Conservation (phyloP, 2,329 filamentous ascomycete genomes). For the Periconia sp. region DNA sequence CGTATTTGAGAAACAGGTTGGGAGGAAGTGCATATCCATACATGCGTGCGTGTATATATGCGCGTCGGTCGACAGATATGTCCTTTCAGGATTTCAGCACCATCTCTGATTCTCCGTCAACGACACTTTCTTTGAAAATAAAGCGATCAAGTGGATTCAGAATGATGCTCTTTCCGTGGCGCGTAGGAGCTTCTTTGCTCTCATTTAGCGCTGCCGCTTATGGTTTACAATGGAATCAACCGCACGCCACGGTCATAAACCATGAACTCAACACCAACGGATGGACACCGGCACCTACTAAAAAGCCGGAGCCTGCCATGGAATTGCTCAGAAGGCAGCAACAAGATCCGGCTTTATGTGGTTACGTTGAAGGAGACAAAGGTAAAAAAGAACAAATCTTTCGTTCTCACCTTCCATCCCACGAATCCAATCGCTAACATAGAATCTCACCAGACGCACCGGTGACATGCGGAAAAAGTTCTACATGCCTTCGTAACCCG, state of each 20-base stretch:
- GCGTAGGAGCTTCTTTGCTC: conserved; percentile 1
- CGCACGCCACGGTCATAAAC: conserved; percentile 7
- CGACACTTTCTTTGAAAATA: too few species aligned
- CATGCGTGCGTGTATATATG: too few species aligned
- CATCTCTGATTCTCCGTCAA: too few species aligned
- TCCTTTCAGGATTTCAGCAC: too few species aligned
- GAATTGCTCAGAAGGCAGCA: conserved; percentile 9
- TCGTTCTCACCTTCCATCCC: background rate
- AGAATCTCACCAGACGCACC: conserved; percentile 2
- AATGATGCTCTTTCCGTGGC: too few species aligned
- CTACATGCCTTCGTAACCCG: conserved; percentile 11
- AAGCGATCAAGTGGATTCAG: too few species aligned
- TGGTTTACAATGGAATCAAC: conserved; percentile 1
- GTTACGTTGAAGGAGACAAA: conserved; percentile 11
- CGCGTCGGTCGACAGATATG: too few species aligned
- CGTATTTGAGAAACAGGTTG: too few species aligned
- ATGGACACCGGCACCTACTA: conserved; percentile 15
- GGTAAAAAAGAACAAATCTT: conserved; percentile 7
- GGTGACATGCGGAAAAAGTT: conserved; percentile 6
- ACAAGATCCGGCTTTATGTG: conserved; percentile 11
- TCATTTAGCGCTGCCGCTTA: background rate
- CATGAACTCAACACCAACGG: conserved; percentile 5
- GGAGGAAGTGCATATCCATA: too few species aligned
- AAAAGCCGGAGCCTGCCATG: conserved; percentile 1
- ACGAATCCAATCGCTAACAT: background rate